phyloP scores from a whole-genome alignment of 768 basidiomycete species.

The Rhodotorula kratochvilovae region DNA sequence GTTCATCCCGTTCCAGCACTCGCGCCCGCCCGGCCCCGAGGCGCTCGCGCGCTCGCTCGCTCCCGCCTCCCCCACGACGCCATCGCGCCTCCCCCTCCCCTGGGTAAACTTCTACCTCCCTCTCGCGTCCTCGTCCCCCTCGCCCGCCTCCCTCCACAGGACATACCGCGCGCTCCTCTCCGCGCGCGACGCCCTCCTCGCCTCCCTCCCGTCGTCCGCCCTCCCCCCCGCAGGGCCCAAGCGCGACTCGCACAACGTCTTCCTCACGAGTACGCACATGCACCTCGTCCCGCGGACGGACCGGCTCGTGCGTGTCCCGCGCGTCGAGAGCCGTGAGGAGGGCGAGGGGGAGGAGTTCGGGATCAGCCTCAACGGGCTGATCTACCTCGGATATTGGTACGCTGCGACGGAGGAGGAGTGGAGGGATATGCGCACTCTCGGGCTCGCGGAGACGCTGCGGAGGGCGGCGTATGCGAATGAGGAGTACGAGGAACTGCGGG shows the following conservation, averaged over 20 bases:
- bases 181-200: background rate
- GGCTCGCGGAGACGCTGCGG: background rate
- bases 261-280: slow-evolving; percentile 11
- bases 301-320: background rate
- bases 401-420: slow-evolving; percentile 4
- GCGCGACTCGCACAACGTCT: slow-evolving; percentile 26
- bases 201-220: background rate
- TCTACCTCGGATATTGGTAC: slow-evolving; percentile 13
- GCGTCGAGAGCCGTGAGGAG: background rate
- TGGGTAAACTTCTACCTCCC: slow-evolving; percentile 18
- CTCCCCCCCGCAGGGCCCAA: slow-evolving; percentile 3
- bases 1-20: slow-evolving; percentile 28
- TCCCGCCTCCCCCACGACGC: background rate
- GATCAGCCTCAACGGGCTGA: slow-evolving; percentile 22
- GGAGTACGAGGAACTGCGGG: background rate
- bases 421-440: background rate
- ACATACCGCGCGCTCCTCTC: background rate
- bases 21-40: slow-evolving; percentile 2
- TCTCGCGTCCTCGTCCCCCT: background rate
- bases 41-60: slow-evolving; percentile 5
- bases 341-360: slow-evolving; percentile 5
- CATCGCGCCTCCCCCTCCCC: slow-evolving; percentile 3
- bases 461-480: slow-evolving; percentile 18
- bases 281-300: slow-evolving; percentile 18
- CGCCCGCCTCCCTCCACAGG: background rate